Conservation (phyloP, 2,329 filamentous ascomycete genomes). For the Neobulgaria alba region DNA sequence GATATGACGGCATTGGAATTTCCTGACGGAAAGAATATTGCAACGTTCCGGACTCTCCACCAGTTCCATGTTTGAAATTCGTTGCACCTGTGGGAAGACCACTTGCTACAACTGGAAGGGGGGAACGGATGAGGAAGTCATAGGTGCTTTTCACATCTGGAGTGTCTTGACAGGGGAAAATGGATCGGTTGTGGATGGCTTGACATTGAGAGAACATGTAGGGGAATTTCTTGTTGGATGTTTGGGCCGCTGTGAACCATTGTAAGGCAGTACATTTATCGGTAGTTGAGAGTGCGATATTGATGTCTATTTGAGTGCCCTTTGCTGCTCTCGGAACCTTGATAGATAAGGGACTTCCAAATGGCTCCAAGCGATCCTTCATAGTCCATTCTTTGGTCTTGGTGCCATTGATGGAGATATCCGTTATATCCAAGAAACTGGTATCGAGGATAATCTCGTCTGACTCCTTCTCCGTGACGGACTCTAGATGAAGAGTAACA, state of each 20-base stretch:
- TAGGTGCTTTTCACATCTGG: conserved; percentile 96
- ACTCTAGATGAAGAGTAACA: conserved; percentile 69
- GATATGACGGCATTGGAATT: conserved; percentile 87
- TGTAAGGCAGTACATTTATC: conserved; percentile 84
- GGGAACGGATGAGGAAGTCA: conserved; percentile 78
- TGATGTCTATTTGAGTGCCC: conserved; percentile 43
- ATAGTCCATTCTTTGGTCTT: conserved; percentile 54
- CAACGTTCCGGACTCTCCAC: conserved; percentile 43
- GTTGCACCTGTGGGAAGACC: conserved; percentile 55
- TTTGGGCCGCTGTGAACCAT: conserved; percentile 90
- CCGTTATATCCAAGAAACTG: conserved; percentile 67
- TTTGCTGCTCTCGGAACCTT: conserved; percentile 45
- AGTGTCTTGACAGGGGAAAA: conserved; percentile 96
- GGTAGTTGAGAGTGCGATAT: conserved; percentile 73
- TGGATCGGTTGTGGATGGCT: conserved; percentile 85
- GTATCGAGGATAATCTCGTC: conserved; percentile 80
- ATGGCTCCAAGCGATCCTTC: conserved; percentile 61
- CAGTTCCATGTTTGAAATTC: conserved; percentile 40
- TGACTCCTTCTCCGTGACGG: conserved; percentile 62
- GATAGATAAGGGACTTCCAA: conserved; percentile 63
- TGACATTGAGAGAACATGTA: conserved; percentile 99
- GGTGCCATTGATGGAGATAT: conserved; percentile 60
- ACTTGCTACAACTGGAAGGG: conserved; percentile 84
- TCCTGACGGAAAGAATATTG: conserved; percentile 83
- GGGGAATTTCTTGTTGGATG: conserved; percentile 88